Conservation (phyloP, 257 asterid genomes). For the Plantago elongata region DNA sequence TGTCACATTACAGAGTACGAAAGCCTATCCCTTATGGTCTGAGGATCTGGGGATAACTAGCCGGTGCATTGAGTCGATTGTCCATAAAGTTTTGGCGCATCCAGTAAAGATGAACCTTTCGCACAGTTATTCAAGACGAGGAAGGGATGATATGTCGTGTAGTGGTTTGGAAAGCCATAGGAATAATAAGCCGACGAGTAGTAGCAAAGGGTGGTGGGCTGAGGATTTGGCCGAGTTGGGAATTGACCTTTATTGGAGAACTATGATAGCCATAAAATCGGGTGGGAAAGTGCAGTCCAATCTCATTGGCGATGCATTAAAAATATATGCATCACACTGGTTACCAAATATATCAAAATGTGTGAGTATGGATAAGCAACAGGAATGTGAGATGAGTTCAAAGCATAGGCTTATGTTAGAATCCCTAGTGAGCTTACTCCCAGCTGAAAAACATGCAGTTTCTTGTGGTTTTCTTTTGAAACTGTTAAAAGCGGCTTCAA, state of each 20-base stretch:
- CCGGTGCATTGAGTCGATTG: constrained; percentile 66
- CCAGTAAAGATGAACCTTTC: constrained; percentile 61
- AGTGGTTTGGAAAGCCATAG: constrained; percentile 51
- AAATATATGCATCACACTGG: constrained; percentile 71
- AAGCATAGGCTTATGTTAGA: constrained; percentile 67
- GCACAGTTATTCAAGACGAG: constrained; percentile 55
- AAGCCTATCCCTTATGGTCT: constrained; percentile 48
- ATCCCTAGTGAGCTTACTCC: constrained; percentile 72
- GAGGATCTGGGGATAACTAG: constrained; percentile 64
- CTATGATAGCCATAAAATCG: constrained; percentile 72
- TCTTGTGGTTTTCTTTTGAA: constrained; percentile 79
- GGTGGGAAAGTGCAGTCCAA: constrained; percentile 55
- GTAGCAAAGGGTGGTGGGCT: constrained; percentile 74
- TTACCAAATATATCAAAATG: constrained; percentile 48
- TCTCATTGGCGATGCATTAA: constrained; percentile 69
- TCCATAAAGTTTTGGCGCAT: constrained; percentile 50
- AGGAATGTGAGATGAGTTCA: constrained; percentile 26
- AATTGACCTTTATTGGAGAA: constrained; percentile 85
- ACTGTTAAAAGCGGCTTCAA: constrained; percentile 65
- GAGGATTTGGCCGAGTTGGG: constrained; percentile 78
- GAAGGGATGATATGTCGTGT: constrained; percentile 51
- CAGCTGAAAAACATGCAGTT: constrained; percentile 62
- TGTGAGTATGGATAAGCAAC: constrained; percentile 29
- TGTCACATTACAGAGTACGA: constrained; percentile 61
- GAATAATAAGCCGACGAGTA: constrained; percentile 23